phyloP scores from a whole-genome alignment of 192 early-diverging fungal genomes.

The Coemansia sp. region DNA sequence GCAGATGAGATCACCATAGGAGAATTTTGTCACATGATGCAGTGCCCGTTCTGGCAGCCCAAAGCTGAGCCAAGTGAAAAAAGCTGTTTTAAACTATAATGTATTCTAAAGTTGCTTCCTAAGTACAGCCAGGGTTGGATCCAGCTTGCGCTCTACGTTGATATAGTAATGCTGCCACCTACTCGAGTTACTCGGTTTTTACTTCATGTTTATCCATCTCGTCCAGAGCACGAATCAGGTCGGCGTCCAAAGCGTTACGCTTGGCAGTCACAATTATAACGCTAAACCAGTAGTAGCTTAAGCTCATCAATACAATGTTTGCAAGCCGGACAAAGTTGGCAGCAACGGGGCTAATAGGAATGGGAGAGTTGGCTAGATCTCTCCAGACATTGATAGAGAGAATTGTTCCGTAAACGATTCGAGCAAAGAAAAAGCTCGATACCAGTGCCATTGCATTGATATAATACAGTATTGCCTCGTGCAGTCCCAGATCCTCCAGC shows the following conservation, averaged over 20 bases:
- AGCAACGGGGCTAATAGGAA: constrained; percentile 28
- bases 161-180: not conserved
- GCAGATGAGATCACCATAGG: not conserved
- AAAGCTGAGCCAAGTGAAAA: no score
- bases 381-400: constrained; percentile 62
- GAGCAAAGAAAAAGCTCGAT: constrained; percentile 70
- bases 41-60: no score
- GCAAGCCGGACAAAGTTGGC: constrained; percentile 22
- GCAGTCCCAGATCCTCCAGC: constrained; percentile 74
- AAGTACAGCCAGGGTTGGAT: not conserved
- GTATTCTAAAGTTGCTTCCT: not conserved
- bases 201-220: constrained; percentile 27
- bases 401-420: constrained; percentile 75
- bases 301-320: constrained; percentile 26
- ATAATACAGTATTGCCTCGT: constrained; percentile 71
- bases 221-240: constrained; percentile 39
- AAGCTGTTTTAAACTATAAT: not conserved
- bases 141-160: not conserved
- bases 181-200: constrained; percentile 10
- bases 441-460: constrained; percentile 83
- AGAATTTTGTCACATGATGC: no score
- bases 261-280: constrained; percentile 45
- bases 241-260: constrained; percentile 40
- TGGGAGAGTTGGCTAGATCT: constrained; percentile 24
- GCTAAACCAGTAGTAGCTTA: constrained; percentile 55